Evolutionary conservation across 306 rosid genomes (phyloP), one percentile per base, ranked within the genome.

Genomic region (Fragaria vesca): DNA sequence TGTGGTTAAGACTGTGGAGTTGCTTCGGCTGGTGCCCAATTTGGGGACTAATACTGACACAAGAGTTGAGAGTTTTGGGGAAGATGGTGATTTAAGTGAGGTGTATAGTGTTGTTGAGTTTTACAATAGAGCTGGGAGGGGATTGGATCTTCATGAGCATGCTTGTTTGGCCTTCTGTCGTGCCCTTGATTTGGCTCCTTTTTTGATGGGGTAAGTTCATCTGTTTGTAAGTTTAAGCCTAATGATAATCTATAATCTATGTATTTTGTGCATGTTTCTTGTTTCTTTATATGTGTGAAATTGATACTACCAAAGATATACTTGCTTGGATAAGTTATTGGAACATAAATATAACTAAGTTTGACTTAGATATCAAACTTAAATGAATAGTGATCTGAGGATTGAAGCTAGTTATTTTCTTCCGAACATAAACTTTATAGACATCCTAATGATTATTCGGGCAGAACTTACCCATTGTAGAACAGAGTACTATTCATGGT

Each of bases 81-180:
- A 38, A 8, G 87, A 80, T 46, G 48, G 42, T 20, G 81, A 76
- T 77, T 81, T 83, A 60, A 86, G 74, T 54, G 93, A 84, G 78
- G 86, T 84, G 47, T 75, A 55, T 51, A 62, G 76, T 78, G 88
- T 92, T 47, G 66, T 89, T 45, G 90, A 93, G 66, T 83, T 81
- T 76, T 88, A 81, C 79, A 61, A 68, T 57, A 73, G 72, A 38
- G 70, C 38, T 51, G 93, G 89, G 86, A 89, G 83, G 83, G 90
- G 97, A 77, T 83, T 94, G 5, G 97, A 89, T 85, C 98, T 94
- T 75, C 98, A 92, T 2, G 98, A 94, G 85, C 85, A 83, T 82
- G 93, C 89, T 86, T 94, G 97, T 80, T 71, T 89, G 66, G 97
- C 96, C 32, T 88, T 92, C 69, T 90, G 93, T 67, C 93, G 98